phyloP scores from a whole-genome alignment of 2,329 filamentous ascomycete genomes.

The Neopestalotiopsis sp. region DNA sequence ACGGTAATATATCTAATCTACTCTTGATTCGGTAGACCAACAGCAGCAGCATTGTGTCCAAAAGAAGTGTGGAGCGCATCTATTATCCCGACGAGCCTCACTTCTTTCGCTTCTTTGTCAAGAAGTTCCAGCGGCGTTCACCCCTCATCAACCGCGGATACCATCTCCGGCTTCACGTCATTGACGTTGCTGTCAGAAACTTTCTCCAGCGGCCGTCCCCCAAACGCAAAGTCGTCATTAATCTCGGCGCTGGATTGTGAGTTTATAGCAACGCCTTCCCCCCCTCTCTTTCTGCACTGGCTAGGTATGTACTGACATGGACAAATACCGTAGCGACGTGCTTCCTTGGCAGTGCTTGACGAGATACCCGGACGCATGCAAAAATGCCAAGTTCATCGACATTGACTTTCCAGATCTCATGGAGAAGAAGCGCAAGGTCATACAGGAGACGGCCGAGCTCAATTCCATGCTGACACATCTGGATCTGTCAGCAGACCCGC shows the following conservation, averaged over 20 bases:
- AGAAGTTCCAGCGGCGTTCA: conserved; percentile 80
- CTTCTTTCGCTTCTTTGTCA: conserved; percentile 88
- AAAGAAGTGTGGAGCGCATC: conserved; percentile 87
- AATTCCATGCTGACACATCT: conserved; percentile 54
- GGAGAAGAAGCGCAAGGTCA: conserved; percentile 71
- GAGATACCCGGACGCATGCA: conserved; percentile 65
- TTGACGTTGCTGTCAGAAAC: conserved; percentile 75
- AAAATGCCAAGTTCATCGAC: conserved; percentile 74
- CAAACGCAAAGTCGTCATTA: conserved; percentile 76
- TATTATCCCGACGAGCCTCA: conserved; percentile 81
- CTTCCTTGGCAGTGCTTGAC: conserved; percentile 83
- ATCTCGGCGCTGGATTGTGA: conserved; percentile 90
- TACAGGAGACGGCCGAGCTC: conserved; percentile 68
- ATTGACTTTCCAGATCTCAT: conserved; percentile 87
- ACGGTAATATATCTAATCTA: background rate
- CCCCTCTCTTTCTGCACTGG: background rate
- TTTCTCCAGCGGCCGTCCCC: conserved; percentile 66
- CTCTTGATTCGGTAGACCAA: conserved; percentile 67
- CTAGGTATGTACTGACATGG: background rate
- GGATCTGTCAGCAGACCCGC: conserved; percentile 44
- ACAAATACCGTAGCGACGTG: conserved; percentile 69
- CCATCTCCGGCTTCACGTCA: conserved; percentile 82
- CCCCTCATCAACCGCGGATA: conserved; percentile 92
- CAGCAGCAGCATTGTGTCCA: conserved; percentile 90
- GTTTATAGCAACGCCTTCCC: conserved; percentile 38